Conservation (phyloP, 2,329 filamentous ascomycete species). For the Cercospora brassicicola region DNA sequence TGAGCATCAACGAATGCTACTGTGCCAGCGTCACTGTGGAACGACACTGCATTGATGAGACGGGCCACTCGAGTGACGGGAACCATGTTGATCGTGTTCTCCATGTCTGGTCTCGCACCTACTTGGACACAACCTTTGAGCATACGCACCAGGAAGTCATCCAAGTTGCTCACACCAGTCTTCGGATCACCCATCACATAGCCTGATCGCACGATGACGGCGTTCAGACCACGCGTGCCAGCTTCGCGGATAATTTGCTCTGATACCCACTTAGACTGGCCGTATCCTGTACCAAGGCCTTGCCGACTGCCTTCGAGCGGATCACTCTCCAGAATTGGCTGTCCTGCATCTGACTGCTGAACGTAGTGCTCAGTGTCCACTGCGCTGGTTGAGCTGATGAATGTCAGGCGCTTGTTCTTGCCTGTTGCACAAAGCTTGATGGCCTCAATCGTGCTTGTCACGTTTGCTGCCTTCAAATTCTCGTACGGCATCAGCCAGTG, state of each 20-base stretch:
- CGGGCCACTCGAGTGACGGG: slow-evolving; percentile 80
- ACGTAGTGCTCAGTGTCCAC: slow-evolving; percentile 83
- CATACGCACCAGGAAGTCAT: slow-evolving; percentile 88
- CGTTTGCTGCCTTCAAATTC: slow-evolving; percentile 71
- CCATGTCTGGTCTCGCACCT: slow-evolving; percentile 68
- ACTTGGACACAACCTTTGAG: slow-evolving; percentile 86
- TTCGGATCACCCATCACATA: slow-evolving; percentile 76
- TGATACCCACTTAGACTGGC: slow-evolving; percentile 84
- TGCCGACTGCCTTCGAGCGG: slow-evolving; percentile 73
- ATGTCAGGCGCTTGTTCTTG: slow-evolving; percentile 76
- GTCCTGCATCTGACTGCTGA: slow-evolving; percentile 67
- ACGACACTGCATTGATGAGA: slow-evolving; percentile 72
- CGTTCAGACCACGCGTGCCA: slow-evolving; percentile 71
- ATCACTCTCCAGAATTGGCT: slow-evolving; percentile 71
- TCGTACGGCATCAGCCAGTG: slow-evolving; percentile 82
- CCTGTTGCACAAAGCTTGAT: slow-evolving; percentile 74
- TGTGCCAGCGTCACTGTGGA: slow-evolving; percentile 52
- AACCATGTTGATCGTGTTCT: slow-evolving; percentile 85
- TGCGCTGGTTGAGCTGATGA: slow-evolving; percentile 78
- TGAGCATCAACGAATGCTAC: slow-evolving; percentile 79
- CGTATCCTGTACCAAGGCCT: slow-evolving; percentile 82
- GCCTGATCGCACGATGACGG: slow-evolving; percentile 76
- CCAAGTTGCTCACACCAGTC: slow-evolving; percentile 72
- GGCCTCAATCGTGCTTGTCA: slow-evolving; percentile 74
- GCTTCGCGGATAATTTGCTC: slow-evolving; percentile 75